phyloP scores from a whole-genome alignment of 2,329 filamentous ascomycete genomes.

The Fusarium nurragi region DNA sequence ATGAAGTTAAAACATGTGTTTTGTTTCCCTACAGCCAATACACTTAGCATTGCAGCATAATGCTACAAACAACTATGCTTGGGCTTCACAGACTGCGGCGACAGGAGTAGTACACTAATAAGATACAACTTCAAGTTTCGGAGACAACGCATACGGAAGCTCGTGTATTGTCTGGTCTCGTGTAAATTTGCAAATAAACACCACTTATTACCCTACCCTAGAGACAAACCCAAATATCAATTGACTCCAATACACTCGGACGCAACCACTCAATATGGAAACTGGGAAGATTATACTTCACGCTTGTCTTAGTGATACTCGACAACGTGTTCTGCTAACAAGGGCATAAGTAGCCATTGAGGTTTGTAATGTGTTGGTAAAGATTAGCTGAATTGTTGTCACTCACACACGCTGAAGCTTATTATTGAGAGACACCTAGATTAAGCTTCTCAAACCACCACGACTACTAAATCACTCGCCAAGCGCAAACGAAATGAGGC shows the following conservation, averaged over 20 bases:
- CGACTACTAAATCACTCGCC: slow-evolving; percentile 1
- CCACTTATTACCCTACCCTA: no score
- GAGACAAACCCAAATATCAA: neutral
- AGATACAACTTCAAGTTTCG: neutral
- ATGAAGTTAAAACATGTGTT: neutral
- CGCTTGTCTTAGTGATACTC: neutral
- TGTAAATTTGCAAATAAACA: no score
- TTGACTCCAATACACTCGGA: neutral
- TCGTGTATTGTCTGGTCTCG: neutral
- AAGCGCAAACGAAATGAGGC: slow-evolving; percentile 11
- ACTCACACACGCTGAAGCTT: neutral
- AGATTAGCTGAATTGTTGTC: neutral
- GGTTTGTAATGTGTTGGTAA: slow-evolving; percentile 8
- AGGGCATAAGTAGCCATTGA: neutral
- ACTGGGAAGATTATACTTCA: slow-evolving; percentile 4
- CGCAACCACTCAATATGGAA: slow-evolving; percentile 8
- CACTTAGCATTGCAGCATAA: neutral
- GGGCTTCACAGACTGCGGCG: no score
- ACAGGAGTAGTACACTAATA: neutral
- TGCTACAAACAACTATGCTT: neutral
- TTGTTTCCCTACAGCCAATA: neutral
- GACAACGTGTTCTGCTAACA: neutral
- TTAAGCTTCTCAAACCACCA: no score
- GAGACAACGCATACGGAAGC: neutral
- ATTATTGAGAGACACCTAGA: neutral